Conservation (phyloP, 352 stramenopile species). For the Phytopythium chamaehyphon region DNA sequence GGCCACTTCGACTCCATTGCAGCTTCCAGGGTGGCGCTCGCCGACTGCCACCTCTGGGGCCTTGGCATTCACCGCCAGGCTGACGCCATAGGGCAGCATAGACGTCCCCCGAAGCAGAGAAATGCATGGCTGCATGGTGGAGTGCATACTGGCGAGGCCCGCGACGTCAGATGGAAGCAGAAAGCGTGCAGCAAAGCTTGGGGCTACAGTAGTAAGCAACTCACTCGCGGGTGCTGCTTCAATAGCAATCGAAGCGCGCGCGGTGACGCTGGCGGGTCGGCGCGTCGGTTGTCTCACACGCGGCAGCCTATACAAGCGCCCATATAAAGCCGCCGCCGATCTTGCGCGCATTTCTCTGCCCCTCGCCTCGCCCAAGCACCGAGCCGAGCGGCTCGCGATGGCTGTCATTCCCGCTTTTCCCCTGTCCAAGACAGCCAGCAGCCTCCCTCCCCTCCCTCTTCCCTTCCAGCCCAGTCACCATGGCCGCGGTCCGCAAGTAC, state of each 20-base stretch:
- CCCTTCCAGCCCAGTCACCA: conserved; percentile 4
- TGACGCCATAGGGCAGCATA: no score
- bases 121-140: neutral
- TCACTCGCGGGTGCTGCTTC: no score
- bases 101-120: no score
- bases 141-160: no score
- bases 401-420: conserved; percentile 5
- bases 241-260: conserved; percentile 9
- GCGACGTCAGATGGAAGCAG: neutral
- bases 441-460: neutral
- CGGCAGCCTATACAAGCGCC: no score
- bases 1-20: no score
- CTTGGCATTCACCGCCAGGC: no score
- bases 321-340: conserved; percentile 1
- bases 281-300: conserved; percentile 4
- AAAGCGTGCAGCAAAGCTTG: neutral
- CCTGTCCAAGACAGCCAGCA: conserved; percentile 2
- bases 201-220: no score
- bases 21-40: no score
- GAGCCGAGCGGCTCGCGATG: neutral
- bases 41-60: no score
- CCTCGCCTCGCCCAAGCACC: conserved; percentile 4
- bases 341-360: conserved; percentile 8
- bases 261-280: conserved; percentile 3
- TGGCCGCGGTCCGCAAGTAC: conserved; percentile 29